phyloP scores from a whole-genome alignment of 2,329 filamentous ascomycete genomes.

The Penicillium sp. region DNA sequence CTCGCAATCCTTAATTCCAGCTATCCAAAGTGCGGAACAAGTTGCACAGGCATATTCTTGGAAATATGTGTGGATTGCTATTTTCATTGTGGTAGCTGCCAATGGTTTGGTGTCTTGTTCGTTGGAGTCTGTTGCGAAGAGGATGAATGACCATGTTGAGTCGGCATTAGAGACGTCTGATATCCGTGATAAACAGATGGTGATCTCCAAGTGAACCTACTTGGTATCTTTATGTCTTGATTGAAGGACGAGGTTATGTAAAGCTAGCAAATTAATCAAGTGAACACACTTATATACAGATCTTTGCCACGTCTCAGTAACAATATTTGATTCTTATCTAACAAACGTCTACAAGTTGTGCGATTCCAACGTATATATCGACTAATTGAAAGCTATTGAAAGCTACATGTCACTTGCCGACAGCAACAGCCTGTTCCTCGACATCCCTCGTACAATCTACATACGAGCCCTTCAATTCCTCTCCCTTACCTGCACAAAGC shows the following conservation, averaged over 20 bases:
- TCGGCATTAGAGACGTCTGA: background rate
- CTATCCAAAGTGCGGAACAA: background rate
- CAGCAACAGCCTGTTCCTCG: background rate
- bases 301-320: too few relatives aligned
- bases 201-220: background rate
- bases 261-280: too few relatives aligned
- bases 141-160: conserved; percentile 7
- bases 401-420: too few relatives aligned
- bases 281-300: too few relatives aligned
- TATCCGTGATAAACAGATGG: background rate
- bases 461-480: background rate
- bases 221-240: too few relatives aligned
- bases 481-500: conserved; percentile 1
- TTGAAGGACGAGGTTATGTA: too few relatives aligned
- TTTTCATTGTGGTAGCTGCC: background rate
- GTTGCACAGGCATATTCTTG: background rate
- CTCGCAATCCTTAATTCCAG: background rate
- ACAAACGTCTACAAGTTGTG: too few relatives aligned
- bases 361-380: too few relatives aligned
- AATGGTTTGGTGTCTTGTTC: conserved; percentile 1
- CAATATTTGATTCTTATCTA: too few relatives aligned
- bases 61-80: background rate
- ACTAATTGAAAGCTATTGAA: too few relatives aligned
- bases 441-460: background rate
- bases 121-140: conserved; percentile 3